Conservation (phyloP, 2,329 filamentous ascomycete species). For the Ophiocordyceps camponoti-leonardi region DNA sequence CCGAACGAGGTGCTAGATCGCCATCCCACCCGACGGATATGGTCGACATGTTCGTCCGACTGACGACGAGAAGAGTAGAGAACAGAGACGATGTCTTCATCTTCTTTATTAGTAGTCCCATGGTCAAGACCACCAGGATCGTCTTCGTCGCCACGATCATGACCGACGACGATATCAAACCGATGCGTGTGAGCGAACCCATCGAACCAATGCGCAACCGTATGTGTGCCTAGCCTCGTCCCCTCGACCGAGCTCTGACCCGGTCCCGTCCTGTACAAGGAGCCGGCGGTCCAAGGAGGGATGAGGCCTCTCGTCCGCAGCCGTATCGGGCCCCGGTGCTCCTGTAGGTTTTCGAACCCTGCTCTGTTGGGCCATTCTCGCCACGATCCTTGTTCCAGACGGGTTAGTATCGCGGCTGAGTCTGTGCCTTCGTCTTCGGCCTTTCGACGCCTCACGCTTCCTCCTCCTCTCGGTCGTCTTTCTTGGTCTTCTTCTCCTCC, state of each 20-base stretch:
- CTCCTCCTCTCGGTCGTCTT: no score
- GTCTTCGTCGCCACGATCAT: no score
- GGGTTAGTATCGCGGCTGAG: not conserved
- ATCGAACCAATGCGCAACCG: slow-evolving; percentile 66
- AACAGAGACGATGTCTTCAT: slow-evolving; percentile 39
- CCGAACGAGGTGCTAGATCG: slow-evolving; percentile 46
- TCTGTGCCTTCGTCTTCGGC: slow-evolving; percentile 11
- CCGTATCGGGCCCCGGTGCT: slow-evolving; percentile 47
- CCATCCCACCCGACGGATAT: slow-evolving; percentile 41
- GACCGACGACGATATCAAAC: slow-evolving; percentile 44
- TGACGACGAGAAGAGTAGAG: slow-evolving; percentile 57
- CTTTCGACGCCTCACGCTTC: slow-evolving; percentile 6
- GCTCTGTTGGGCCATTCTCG: slow-evolving; percentile 30
- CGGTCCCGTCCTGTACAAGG: slow-evolving; percentile 59
- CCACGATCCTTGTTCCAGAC: slow-evolving; percentile 14
- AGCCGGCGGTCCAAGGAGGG: slow-evolving; percentile 53
- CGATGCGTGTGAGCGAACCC: slow-evolving; percentile 54
- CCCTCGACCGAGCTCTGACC: slow-evolving; percentile 44
- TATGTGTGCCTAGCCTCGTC: slow-evolving; percentile 40
- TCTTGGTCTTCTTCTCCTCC: no score
- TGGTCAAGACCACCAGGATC: no score
- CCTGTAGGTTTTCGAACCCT: slow-evolving; percentile 49
- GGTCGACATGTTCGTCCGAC: slow-evolving; percentile 43
- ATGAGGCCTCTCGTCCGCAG: slow-evolving; percentile 48
- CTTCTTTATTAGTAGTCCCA: slow-evolving; percentile 6